A percentile compares a stretch with the other conserved stretches of the same genome.
Conservation (phyloP, 78 protist genomes). For the Dictyostelium brefeldianum region DNA sequence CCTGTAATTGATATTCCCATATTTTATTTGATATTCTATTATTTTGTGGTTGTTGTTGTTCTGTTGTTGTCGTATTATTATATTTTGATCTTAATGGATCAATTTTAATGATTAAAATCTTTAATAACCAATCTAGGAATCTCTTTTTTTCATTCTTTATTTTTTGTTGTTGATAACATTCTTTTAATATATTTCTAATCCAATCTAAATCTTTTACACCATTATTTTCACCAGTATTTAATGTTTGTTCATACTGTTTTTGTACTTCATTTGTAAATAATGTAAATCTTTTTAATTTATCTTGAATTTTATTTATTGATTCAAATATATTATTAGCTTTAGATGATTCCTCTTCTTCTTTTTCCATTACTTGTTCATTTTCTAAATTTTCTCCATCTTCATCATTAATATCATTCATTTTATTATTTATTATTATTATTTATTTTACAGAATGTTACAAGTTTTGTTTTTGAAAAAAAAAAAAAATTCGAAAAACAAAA, state of each 20-base stretch:
- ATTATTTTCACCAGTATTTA: neutral
- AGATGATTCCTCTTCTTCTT: too few species aligned
- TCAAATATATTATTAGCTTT: too few species aligned
- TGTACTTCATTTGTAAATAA: neutral
- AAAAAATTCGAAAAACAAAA: too few species aligned
- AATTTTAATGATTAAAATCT: neutral
- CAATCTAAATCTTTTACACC: slow-evolving; percentile 1
- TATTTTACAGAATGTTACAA: too few species aligned
- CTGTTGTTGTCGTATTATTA: neutral
- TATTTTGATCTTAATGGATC: slow-evolving; percentile 5
- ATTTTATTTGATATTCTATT: neutral
- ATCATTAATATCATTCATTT: too few species aligned
- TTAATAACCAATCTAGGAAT: neutral
- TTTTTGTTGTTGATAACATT: neutral
- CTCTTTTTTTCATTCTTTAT: neutral
- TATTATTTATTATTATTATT: too few species aligned
- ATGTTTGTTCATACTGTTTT: neutral
- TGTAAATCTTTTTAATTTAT: neutral
- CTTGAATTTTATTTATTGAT: too few species aligned
- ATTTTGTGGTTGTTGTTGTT: neutral
- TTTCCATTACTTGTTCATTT: too few species aligned
- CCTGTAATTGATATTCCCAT: slow-evolving; percentile 12
- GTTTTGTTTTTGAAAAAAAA: too few species aligned
- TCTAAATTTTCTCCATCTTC: too few species aligned
- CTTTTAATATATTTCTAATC: neutral